A percentile compares a stretch with the other conserved stretches of the same genome.
These are phyloP conservation scores for Heliamphora exappendiculata DNA, from an alignment of 148 eudicot species.

Conservation along the genomic window DNA sequence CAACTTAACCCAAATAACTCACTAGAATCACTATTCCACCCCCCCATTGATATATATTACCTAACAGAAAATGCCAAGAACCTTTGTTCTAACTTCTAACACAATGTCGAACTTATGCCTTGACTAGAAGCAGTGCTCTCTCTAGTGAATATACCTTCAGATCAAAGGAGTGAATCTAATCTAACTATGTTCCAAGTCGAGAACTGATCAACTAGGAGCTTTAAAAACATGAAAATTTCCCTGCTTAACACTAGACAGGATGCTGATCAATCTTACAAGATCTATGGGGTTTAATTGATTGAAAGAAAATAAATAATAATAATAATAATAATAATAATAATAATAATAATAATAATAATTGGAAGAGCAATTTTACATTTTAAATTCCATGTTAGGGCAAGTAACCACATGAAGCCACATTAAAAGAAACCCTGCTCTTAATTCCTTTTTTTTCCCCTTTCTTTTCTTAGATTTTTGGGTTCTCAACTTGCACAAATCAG, in stretches of 20 bases:
- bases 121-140: background rate
- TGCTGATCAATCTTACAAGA: background rate
- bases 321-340: too few relatives aligned
- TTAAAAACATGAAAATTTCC: background rate
- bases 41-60: background rate
- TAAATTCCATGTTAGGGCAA: background rate
- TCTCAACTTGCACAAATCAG: conserved; percentile 1
- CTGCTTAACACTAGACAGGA: background rate
- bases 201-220: background rate
- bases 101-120: background rate
- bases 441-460: background rate
- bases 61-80: background rate
- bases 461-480: background rate
- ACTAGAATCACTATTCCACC: background rate
- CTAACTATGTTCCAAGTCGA: background rate
- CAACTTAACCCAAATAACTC: background rate
- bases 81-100: background rate
- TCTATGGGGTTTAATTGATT: background rate
- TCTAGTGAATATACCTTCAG: background rate
- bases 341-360: background rate
- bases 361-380: background rate
- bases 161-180: background rate
- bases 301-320: too few relatives aligned
- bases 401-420: background rate
- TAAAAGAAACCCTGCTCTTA: background rate